These are phyloP conservation scores for Acanthamoeba royreba DNA, from an alignment of 208 protist species.

Conservation along the genomic window DNA sequence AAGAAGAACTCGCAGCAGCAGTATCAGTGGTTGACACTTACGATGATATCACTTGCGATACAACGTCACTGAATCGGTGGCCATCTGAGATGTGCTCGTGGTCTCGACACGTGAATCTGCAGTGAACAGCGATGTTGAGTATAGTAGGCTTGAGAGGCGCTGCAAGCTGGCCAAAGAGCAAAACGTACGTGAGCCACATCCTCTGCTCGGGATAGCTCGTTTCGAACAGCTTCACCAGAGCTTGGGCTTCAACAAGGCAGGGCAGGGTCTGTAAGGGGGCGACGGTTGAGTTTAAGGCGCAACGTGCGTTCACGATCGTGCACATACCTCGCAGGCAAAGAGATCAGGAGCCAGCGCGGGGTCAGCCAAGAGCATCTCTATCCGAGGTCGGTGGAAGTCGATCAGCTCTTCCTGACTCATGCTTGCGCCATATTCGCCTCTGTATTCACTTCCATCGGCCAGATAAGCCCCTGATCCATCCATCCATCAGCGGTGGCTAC, in stretches of 20 bases:
- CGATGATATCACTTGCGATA: background rate
- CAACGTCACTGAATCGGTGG: background rate
- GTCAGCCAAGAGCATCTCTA: background rate
- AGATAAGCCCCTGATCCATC: background rate
- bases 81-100: background rate
- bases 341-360: background rate
- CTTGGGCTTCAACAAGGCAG: background rate
- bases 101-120: background rate
- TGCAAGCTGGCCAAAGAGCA: no score
- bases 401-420: background rate
- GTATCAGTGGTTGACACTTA: background rate
- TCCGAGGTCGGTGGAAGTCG: background rate
- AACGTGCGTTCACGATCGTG: background rate
- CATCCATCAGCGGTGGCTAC: background rate
- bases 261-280: background rate
- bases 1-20: background rate
- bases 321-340: background rate
- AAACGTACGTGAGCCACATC: background rate
- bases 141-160: no score
- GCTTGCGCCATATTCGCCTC: background rate
- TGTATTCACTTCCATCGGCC: background rate
- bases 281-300: background rate
- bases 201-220: background rate
- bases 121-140: background rate
- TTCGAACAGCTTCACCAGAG: slow-evolving; percentile 12